These are phyloP conservation scores for Aspergillus flavus DNA, from an alignment of 2,329 filamentous ascomycete species.

Conservation along the genomic window DNA sequence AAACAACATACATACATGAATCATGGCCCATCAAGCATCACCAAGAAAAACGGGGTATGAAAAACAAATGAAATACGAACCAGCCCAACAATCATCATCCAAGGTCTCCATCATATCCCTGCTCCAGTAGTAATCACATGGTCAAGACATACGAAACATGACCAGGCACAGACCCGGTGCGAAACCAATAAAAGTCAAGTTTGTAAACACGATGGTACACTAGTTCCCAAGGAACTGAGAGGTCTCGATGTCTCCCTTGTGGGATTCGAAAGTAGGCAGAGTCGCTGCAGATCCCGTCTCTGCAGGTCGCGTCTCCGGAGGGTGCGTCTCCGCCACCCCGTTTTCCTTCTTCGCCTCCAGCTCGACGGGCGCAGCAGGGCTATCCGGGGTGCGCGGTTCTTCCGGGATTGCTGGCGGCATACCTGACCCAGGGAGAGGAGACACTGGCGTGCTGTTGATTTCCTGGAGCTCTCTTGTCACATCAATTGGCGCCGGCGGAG, in stretches of 20 bases:
- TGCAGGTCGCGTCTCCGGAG: not conserved
- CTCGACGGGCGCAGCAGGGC: conserved; percentile 12
- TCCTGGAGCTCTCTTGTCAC: conserved; percentile 27
- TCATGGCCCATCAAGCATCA: conserved; percentile 17
- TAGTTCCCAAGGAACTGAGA: conserved; percentile 14
- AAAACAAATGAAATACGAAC: not conserved
- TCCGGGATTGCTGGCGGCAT: conserved; percentile 38
- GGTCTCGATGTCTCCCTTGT: conserved; percentile 11
- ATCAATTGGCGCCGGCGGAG: conserved; percentile 28
- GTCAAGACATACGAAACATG: not conserved
- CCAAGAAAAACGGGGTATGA: conserved; percentile 11
- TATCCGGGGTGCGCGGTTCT: conserved; percentile 35
- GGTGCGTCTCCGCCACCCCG: not conserved
- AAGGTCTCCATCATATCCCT: not conserved
- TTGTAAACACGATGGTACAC: not conserved
- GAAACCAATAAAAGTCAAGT: not conserved
- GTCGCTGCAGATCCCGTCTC: not conserved
- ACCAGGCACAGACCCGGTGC: not conserved
- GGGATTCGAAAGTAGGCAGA: conserved; percentile 12
- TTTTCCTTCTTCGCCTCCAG: conserved; percentile 13
- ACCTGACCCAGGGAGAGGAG: conserved; percentile 33
- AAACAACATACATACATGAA: conserved; percentile 14
- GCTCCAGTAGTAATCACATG: not conserved
- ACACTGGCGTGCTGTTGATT: conserved; percentile 28
- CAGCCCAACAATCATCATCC: not conserved